phyloP scores from a whole-genome alignment of 495 filamentous ascomycete genomes.

The Aspergillus haitiensis region DNA sequence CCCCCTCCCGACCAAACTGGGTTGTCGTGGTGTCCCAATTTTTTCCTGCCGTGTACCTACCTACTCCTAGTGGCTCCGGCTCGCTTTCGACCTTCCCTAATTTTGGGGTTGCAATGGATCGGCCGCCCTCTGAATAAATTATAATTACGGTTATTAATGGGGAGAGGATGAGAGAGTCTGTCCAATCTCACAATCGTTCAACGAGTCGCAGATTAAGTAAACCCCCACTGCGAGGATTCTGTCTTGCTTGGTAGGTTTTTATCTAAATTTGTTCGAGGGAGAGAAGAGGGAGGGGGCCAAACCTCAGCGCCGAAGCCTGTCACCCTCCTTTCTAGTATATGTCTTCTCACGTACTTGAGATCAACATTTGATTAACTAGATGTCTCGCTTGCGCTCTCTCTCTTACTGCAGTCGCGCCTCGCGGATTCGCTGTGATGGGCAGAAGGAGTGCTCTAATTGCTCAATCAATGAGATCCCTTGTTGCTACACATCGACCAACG shows the following conservation, averaged over 20 bases:
- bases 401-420: slow-evolving; percentile 38
- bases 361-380: slow-evolving; percentile 2
- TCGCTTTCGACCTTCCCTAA: background rate
- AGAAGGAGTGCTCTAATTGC: slow-evolving; percentile 43
- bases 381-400: slow-evolving; percentile 5
- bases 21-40: no score
- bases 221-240: slow-evolving; percentile 51
- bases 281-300: background rate
- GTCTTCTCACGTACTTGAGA: background rate
- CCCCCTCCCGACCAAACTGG: background rate
- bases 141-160: background rate
- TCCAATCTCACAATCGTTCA: background rate
- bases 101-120: background rate
- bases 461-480: slow-evolving; percentile 35
- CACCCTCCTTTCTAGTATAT: background rate
- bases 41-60: no score
- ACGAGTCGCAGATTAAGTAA: slow-evolving; percentile 17
- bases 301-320: background rate
- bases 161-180: background rate
- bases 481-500: background rate
- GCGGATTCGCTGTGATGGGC: slow-evolving; percentile 48
- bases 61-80: no score
- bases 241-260: slow-evolving; percentile 49
- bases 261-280: background rate
- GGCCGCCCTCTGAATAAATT: background rate